Evolutionary conservation across 1,139 yeast species (phyloP).

Genomic region (Nakaseomyces delphensis): DNA sequence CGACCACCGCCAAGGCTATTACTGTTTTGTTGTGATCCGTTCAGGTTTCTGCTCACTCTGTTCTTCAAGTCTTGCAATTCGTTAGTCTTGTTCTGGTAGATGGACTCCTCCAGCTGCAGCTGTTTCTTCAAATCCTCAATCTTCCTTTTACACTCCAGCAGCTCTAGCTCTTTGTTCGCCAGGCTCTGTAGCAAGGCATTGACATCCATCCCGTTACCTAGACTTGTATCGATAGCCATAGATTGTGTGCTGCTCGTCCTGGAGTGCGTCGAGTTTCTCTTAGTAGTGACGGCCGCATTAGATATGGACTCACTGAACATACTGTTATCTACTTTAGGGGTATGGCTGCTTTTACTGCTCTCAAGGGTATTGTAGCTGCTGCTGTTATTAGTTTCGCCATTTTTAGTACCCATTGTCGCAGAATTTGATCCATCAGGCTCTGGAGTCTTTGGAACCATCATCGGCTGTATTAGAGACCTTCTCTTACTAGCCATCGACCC

Average conservation of each 20-base stretch:
- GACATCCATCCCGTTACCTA: conserved; percentile 12
- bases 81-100: conserved; percentile 17
- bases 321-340: background rate
- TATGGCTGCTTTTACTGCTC: background rate
- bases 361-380: background rate
- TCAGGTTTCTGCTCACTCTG: conserved; percentile 18
- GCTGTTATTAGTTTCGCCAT: background rate
- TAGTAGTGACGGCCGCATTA: conserved; percentile 1
- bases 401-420: conserved; percentile 7
- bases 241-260: conserved; percentile 9
- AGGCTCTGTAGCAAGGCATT: conserved; percentile 19
- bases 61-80: conserved; percentile 26
- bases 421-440: conserved; percentile 11
- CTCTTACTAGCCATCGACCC: conserved; percentile 17
- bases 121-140: conserved; percentile 28
- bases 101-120: conserved; percentile 21
- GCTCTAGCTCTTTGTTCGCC: conserved; percentile 30
- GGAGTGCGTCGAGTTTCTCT: conserved; percentile 8
- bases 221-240: conserved; percentile 1
- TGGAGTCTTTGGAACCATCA: conserved; percentile 18
- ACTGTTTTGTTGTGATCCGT: conserved; percentile 5
- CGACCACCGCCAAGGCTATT: background rate
- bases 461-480: conserved; percentile 28
- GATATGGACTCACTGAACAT: conserved; percentile 6
- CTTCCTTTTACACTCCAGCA: conserved; percentile 28